Percentiles rank a stretch among this genome's conserved stretches.
These are phyloP conservation scores for carrot (Daucus carota) DNA, from an alignment of 129 eudicot species.

Conservation along the genomic window DNA sequence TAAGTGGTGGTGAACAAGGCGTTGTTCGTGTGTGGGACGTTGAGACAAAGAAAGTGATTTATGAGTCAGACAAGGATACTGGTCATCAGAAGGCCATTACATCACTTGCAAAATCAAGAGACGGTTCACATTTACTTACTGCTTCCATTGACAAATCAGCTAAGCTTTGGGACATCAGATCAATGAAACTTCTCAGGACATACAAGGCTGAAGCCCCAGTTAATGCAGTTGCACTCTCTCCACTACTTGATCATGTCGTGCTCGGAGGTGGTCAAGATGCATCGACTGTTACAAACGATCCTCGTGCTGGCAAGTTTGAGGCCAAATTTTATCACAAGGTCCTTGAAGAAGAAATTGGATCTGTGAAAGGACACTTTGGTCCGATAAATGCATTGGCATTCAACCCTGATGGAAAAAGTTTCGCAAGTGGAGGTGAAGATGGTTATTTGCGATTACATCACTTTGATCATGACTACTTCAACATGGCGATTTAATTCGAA, in stretches of 20 bases:
- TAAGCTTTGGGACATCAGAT: slow-evolving; percentile 56
- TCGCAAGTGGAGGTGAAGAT: neutral
- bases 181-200: neutral
- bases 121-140: slow-evolving; percentile 73
- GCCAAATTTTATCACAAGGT: no score
- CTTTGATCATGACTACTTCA: neutral
- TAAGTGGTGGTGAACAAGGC: slow-evolving; percentile 91
- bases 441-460: no score
- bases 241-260: no score
- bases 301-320: no score
- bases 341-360: no score
- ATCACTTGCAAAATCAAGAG: slow-evolving; percentile 64
- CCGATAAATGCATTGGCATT: no score
- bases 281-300: no score
- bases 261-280: no score
- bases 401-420: no score
- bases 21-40: slow-evolving; percentile 82
- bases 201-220: neutral
- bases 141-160: slow-evolving; percentile 91
- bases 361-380: no score
- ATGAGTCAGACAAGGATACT: slow-evolving; percentile 67
- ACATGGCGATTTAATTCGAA: no score
- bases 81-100: slow-evolving; percentile 76
- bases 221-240: neutral
- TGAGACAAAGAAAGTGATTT: slow-evolving; percentile 73